Percentiles rank a stretch among this genome's conserved stretches.
Evolutionary conservation across 805 yeast genomes (phyloP).

Genomic region (Kodamaea kaohsiungensis): DNA sequence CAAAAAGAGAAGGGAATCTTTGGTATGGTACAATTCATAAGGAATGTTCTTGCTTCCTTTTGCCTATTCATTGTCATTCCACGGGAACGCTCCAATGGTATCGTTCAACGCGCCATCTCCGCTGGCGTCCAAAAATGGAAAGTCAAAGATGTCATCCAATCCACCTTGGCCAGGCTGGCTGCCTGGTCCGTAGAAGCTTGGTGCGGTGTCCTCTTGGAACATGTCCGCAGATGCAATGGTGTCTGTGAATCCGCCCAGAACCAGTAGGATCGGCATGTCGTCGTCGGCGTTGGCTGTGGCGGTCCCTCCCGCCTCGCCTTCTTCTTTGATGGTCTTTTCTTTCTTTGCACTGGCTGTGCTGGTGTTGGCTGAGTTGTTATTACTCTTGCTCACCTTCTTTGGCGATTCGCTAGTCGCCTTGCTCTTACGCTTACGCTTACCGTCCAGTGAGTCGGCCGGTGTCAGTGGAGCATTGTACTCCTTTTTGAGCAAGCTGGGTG

Average conservation of each 20-base stretch:
- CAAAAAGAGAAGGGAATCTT: neutral
- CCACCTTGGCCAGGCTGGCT: constrained; percentile 22
- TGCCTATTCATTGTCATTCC: constrained; percentile 27
- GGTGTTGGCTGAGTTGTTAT: constrained; percentile 4
- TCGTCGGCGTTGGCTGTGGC: constrained; percentile 20
- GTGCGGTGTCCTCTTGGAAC: constrained; percentile 29
- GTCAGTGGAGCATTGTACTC: constrained; percentile 42
- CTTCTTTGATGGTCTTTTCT: constrained; percentile 30
- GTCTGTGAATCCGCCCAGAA: constrained; percentile 21
- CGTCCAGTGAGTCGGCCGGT: constrained; percentile 36
- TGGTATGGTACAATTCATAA: neutral
- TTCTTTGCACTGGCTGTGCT: constrained; percentile 17
- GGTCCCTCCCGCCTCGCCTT: constrained; percentile 7
- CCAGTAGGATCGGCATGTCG: constrained; percentile 24
- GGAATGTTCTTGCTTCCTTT: neutral
- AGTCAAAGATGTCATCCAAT: constrained; percentile 46
- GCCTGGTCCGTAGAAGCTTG: constrained; percentile 19
- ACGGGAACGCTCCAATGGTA: constrained; percentile 36
- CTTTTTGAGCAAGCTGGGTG: constrained; percentile 30
- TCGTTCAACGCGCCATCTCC: constrained; percentile 34
- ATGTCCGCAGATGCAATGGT: constrained; percentile 31
- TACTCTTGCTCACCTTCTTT: constrained; percentile 24
- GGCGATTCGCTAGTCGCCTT: constrained; percentile 34
- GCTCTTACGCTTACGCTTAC: constrained; percentile 33
- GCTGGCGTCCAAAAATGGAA: constrained; percentile 40